Conservation (phyloP, 257 asterid genomes). For the Ophiorrhiza pumila region DNA sequence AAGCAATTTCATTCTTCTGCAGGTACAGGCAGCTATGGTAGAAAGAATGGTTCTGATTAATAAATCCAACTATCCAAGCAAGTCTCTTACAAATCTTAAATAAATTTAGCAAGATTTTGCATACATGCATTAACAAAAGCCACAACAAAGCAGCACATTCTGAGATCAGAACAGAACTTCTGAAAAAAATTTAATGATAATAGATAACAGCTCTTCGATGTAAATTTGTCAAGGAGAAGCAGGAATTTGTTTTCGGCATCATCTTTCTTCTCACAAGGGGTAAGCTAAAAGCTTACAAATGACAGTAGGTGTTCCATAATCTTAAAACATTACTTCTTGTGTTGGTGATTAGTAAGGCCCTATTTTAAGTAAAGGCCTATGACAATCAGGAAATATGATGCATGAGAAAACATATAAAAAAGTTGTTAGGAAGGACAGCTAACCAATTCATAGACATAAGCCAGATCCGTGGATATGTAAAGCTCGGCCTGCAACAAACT, state of each 20-base stretch:
- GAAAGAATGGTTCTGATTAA: neutral
- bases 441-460: constrained; percentile 87
- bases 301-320: neutral
- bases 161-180: neutral
- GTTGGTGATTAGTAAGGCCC: neutral
- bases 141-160: neutral
- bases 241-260: neutral
- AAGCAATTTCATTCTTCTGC: neutral
- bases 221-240: neutral
- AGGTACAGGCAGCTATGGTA: neutral
- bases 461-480: constrained; percentile 69
- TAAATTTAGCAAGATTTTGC: neutral
- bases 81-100: neutral
- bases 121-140: neutral
- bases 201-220: neutral
- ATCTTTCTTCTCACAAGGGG: too few relatives aligned
- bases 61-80: neutral
- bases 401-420: neutral
- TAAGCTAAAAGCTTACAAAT: too few relatives aligned
- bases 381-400: neutral
- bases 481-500: constrained; percentile 58
- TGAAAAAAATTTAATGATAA: neutral
- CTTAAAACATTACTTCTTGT: neutral
- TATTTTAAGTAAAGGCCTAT: neutral
- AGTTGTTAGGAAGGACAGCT: constrained; percentile 4